Evolutionary conservation across 2,329 filamentous ascomycete genomes (phyloP).

Genomic region (Hirsutella thompsonii): DNA sequence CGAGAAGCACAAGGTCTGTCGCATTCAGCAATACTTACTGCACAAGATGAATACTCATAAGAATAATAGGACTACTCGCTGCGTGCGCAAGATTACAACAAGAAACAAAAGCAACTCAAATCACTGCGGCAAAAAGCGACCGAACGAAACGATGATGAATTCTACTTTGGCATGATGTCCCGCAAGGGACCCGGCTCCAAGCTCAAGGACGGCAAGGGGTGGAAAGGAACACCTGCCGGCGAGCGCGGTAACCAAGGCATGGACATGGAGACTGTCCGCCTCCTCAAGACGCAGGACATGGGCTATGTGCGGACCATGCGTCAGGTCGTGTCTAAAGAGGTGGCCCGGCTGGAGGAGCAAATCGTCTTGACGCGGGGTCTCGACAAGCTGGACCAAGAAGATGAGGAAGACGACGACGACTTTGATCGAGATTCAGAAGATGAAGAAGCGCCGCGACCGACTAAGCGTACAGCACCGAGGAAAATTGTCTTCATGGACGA

Average conservation of each 20-base stretch:
- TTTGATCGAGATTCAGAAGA: conserved; percentile 15
- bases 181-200: conserved; percentile 40
- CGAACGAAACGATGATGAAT: conserved; percentile 60
- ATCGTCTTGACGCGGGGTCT: conserved; percentile 29
- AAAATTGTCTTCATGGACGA: conserved; percentile 41
- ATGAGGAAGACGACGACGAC: conserved; percentile 17
- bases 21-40: conserved; percentile 1
- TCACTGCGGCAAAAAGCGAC: conserved; percentile 47
- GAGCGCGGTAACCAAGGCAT: conserved; percentile 44
- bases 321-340: conserved; percentile 46
- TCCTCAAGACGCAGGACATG: conserved; percentile 58
- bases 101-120: conserved; percentile 49
- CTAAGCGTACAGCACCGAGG: conserved; percentile 20
- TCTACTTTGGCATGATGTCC: conserved; percentile 58
- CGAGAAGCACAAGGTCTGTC: conserved; percentile 76
- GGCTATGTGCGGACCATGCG: conserved; percentile 51
- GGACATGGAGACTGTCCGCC: conserved; percentile 42
- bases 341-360: conserved; percentile 39
- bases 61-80: conserved; percentile 44
- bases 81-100: conserved; percentile 52
- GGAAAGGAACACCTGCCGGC: conserved; percentile 42
- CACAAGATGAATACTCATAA: neutral
- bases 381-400: conserved; percentile 22
- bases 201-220: conserved; percentile 34
- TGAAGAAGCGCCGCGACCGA: conserved; percentile 16